phyloP scores from a whole-genome alignment of 2,329 filamentous ascomycete genomes.

The Geoglossum cookeanum region DNA sequence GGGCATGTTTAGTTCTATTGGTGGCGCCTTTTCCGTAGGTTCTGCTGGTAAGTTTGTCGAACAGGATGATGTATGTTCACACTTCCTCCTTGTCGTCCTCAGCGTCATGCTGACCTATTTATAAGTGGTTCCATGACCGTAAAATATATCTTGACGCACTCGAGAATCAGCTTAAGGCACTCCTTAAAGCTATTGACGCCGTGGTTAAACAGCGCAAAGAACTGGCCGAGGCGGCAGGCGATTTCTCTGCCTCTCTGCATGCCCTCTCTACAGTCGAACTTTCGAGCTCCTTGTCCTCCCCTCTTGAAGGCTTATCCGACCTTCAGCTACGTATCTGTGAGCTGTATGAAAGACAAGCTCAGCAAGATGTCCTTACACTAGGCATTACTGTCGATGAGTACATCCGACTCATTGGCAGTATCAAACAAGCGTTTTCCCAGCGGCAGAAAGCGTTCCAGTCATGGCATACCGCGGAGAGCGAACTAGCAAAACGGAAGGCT shows the following conservation, averaged over 20 bases:
- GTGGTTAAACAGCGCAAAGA: slow-evolving; percentile 86
- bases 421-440: slow-evolving; percentile 83
- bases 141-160: slow-evolving; percentile 86
- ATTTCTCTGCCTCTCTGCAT: slow-evolving; percentile 87
- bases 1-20: slow-evolving; percentile 73
- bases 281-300: slow-evolving; percentile 69
- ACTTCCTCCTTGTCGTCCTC: neutral
- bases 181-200: slow-evolving; percentile 84
- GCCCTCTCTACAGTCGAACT: slow-evolving; percentile 83
- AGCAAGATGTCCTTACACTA: slow-evolving; percentile 89
- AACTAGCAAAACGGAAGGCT: slow-evolving; percentile 73
- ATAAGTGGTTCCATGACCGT: slow-evolving; percentile 90
- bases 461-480: slow-evolving; percentile 81
- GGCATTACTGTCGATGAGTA: slow-evolving; percentile 98
- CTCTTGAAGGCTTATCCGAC: slow-evolving; percentile 79
- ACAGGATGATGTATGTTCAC: slow-evolving; percentile 61
- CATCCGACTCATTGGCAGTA: slow-evolving; percentile 82
- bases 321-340: slow-evolving; percentile 87
- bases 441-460: slow-evolving; percentile 90
- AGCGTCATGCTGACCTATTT: slow-evolving; percentile 2
- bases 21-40: slow-evolving; percentile 46
- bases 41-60: slow-evolving; percentile 75
- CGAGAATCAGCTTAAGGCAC: slow-evolving; percentile 72
- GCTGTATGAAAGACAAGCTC: slow-evolving; percentile 87
- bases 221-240: slow-evolving; percentile 78